phyloP scores from a whole-genome alignment of 2,329 filamentous ascomycete species.

The Geoglossum cookeanum region DNA sequence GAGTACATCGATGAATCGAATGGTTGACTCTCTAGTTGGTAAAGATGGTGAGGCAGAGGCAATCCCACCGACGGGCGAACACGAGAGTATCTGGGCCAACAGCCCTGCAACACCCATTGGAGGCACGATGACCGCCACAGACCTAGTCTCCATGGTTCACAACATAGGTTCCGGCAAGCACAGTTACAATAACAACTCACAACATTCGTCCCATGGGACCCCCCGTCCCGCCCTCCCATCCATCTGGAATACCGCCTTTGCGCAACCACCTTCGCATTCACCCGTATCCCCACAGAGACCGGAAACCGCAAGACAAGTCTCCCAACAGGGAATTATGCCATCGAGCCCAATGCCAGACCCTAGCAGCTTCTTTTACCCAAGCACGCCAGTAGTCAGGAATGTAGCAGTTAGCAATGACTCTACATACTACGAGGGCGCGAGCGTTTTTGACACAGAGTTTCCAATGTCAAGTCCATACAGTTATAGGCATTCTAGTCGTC shows the following conservation, averaged over 20 bases:
- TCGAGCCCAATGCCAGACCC: not conserved
- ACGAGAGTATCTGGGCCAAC: not conserved
- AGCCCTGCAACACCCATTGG: constrained; percentile 4
- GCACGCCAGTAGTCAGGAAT: not conserved
- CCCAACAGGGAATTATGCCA: not conserved
- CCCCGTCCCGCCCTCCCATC: not conserved
- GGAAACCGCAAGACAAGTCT: not conserved
- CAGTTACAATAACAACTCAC: not conserved
- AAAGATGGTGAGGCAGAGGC: not conserved
- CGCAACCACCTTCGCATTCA: not conserved
- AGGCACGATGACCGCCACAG: constrained; percentile 7
- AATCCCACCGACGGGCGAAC: not conserved
- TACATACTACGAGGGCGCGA: not conserved
- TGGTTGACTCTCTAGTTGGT: constrained; percentile 37
- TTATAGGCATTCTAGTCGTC: not conserved
- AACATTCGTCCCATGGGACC: not conserved
- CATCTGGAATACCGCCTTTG: constrained; percentile 3
- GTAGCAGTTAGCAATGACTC: not conserved
- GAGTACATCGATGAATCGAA: constrained; percentile 33
- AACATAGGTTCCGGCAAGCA: not conserved
- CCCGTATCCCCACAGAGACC: not conserved
- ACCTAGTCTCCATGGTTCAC: constrained; percentile 10
- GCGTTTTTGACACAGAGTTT: not conserved
- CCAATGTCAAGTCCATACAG: not conserved
- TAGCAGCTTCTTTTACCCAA: not conserved